phyloP scores from a whole-genome alignment of 495 filamentous ascomycete species.

The Penicillium goetzii region DNA sequence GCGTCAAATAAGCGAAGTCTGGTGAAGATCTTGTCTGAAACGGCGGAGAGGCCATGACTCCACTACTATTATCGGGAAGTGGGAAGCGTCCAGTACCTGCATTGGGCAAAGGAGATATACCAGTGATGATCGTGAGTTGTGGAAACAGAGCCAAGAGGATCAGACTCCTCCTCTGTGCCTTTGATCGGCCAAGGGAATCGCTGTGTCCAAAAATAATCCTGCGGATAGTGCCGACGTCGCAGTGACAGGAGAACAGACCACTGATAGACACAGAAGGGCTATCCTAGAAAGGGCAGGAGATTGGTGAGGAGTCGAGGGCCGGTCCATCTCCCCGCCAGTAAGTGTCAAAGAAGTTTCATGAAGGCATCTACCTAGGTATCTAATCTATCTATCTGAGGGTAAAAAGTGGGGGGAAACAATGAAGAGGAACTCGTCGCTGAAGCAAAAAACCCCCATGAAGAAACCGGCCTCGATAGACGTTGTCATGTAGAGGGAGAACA shows the following conservation, averaged over 20 bases:
- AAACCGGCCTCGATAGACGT: constrained; percentile 17
- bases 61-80: not conserved
- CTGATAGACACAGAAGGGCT: not conserved
- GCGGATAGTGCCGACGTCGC: constrained; percentile 6
- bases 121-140: not conserved
- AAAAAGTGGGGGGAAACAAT: constrained; percentile 10
- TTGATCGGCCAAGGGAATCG: not conserved
- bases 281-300: constrained; percentile 8
- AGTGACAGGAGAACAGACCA: not conserved
- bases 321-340: not conserved
- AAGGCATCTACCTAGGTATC: constrained; percentile 27
- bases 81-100: constrained; percentile 3
- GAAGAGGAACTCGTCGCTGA: constrained; percentile 12
- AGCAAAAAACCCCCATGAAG: constrained; percentile 10
- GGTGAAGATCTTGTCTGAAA: constrained; percentile 10
- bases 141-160: not conserved
- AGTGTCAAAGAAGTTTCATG: not conserved
- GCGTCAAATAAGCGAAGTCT: constrained; percentile 21
- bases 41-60: not conserved
- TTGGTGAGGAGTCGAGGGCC: not conserved
- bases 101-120: not conserved
- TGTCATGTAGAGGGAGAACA: constrained; percentile 19
- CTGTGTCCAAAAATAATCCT: constrained; percentile 18
- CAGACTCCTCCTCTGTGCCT: not conserved
- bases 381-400: constrained; percentile 35